These are phyloP conservation scores for Arabidopsis suecica DNA, from an alignment of 345 rosid genomes.

Conservation along the genomic window DNA sequence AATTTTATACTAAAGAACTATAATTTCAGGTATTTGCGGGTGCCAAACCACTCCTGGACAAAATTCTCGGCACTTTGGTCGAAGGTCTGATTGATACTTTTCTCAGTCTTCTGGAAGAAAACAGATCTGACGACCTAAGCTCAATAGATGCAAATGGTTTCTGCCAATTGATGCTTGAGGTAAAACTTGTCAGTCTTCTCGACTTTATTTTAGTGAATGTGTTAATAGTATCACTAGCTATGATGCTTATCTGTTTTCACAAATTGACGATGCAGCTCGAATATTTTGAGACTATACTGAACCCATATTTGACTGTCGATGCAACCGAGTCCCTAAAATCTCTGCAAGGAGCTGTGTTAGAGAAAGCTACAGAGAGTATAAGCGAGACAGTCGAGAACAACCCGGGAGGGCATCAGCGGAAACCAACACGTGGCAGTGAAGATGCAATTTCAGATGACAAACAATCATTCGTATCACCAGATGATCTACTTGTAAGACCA, in stretches of 20 bases:
- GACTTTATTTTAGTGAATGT: neutral
- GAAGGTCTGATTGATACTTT: slow-evolving; percentile 96
- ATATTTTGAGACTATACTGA: slow-evolving; percentile 83
- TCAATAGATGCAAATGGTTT: slow-evolving; percentile 91
- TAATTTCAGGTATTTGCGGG: slow-evolving; percentile 84
- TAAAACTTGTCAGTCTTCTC: slow-evolving; percentile 33
- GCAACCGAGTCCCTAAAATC: slow-evolving; percentile 85
- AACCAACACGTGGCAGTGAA: slow-evolving; percentile 94
- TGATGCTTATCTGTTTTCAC: slow-evolving; percentile 31
- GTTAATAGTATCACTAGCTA: neutral
- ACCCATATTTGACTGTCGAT: slow-evolving; percentile 74
- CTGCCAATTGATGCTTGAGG: slow-evolving; percentile 99
- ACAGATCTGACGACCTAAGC: slow-evolving; percentile 61
- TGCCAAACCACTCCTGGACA: slow-evolving; percentile 88
- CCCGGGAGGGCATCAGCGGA: slow-evolving; percentile 59
- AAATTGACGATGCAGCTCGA: slow-evolving; percentile 75
- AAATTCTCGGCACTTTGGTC: slow-evolving; percentile 89
- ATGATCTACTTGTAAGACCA: slow-evolving; percentile 73
- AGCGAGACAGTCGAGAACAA: slow-evolving; percentile 61
- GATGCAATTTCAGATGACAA: slow-evolving; percentile 81
- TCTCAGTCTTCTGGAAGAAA: slow-evolving; percentile 80
- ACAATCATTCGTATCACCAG: slow-evolving; percentile 74
- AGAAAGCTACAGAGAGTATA: slow-evolving; percentile 78
- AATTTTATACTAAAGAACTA: neutral
- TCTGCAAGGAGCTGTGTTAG: slow-evolving; percentile 82